Conservation (phyloP, 2,329 filamentous ascomycete genomes). For the Pyrenochaeta sp. region DNA sequence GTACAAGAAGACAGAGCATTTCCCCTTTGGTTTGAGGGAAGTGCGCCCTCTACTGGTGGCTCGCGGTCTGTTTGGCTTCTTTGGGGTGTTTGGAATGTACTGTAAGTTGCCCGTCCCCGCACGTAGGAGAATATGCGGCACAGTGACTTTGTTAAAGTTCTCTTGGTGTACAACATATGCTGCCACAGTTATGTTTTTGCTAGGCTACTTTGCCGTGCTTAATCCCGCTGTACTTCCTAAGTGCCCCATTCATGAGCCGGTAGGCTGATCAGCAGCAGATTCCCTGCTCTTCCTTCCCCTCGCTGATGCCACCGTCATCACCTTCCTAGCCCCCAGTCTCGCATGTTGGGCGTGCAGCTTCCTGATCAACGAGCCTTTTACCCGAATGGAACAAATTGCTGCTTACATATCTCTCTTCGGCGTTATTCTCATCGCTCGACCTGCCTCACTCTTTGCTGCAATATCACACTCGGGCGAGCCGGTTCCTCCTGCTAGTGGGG, state of each 20-base stretch:
- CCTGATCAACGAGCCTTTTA: conserved; percentile 79
- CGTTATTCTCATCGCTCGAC: conserved; percentile 83
- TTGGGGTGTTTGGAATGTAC: conserved; percentile 81
- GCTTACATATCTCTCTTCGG: conserved; percentile 78
- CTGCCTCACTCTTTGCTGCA: conserved; percentile 64
- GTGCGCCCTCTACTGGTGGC: conserved; percentile 73
- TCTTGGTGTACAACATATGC: not conserved
- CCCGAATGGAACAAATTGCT: conserved; percentile 77
- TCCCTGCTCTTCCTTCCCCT: conserved; percentile 81
- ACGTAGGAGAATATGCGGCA: conserved; percentile 23
- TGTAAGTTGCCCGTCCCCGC: conserved; percentile 55
- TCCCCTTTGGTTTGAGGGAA: conserved; percentile 72
- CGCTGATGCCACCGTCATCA: conserved; percentile 88
- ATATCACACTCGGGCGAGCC: conserved; percentile 31
- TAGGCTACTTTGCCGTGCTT: not conserved
- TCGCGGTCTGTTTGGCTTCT: conserved; percentile 75
- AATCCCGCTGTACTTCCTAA: conserved; percentile 4
- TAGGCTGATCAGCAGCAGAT: conserved; percentile 49
- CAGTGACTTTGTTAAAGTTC: conserved; percentile 11
- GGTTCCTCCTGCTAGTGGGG: conserved; percentile 42
- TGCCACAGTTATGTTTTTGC: not conserved
- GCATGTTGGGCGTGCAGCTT: conserved; percentile 83
- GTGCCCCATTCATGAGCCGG: conserved; percentile 22
- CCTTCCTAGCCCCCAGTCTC: conserved; percentile 82
- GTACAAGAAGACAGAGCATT: conserved; percentile 71